A percentile compares a stretch with the other conserved stretches of the same genome.
Evolutionary conservation across 2,329 filamentous ascomycete species (phyloP).

Genomic region (Emergomyces orientalis): DNA sequence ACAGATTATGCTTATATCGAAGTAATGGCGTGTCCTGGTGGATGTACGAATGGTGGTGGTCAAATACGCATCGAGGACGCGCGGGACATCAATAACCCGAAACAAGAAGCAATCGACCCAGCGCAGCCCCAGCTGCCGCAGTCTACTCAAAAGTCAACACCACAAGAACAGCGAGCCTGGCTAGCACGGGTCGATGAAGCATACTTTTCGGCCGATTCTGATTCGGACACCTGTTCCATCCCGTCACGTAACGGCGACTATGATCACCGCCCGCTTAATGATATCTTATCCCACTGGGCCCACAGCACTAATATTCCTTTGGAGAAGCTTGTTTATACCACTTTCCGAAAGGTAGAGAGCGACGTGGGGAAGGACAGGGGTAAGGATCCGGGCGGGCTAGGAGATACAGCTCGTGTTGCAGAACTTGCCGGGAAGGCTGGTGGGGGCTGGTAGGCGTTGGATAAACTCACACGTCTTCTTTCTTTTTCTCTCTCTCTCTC

Average conservation of each 20-base stretch:
- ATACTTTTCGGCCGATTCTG: constrained; percentile 66
- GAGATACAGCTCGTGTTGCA: constrained; percentile 70
- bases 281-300: constrained; percentile 68
- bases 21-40: constrained; percentile 98
- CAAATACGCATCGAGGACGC: constrained; percentile 88
- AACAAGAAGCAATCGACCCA: constrained; percentile 16
- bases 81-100: constrained; percentile 20
- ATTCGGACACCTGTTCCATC: constrained; percentile 26
- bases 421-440: constrained; percentile 85
- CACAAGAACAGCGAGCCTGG: constrained; percentile 80
- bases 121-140: constrained; percentile 16
- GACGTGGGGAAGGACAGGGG: constrained; percentile 71
- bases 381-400: constrained; percentile 39
- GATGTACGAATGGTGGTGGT: constrained; percentile 93
- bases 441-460: constrained; percentile 67
- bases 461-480: background rate
- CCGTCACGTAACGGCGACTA: constrained; percentile 20
- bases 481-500: background rate
- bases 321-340: constrained; percentile 70
- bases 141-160: constrained; percentile 50
- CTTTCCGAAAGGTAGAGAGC: constrained; percentile 84
- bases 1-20: constrained; percentile 86
- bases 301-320: constrained; percentile 58
- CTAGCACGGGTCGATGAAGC: constrained; percentile 74
- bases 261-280: constrained; percentile 24